phyloP scores from a whole-genome alignment of 495 filamentous ascomycete species.

The Hypoxylon trugodes region DNA sequence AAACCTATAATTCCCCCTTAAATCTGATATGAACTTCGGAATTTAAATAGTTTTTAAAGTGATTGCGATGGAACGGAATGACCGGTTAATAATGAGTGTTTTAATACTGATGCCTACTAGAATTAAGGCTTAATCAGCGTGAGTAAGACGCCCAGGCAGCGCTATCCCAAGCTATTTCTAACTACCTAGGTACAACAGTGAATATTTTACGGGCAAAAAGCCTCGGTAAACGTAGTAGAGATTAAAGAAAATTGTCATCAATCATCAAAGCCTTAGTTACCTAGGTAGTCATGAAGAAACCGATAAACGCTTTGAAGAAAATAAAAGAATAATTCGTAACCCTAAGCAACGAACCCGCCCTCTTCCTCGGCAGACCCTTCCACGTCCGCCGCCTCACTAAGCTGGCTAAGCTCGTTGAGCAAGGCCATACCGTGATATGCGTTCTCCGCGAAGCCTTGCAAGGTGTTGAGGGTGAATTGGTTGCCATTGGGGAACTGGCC shows the following conservation, averaged over 20 bases:
- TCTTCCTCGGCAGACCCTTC: too few relatives aligned
- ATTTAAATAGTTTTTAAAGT: background rate
- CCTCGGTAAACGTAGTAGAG: too few relatives aligned
- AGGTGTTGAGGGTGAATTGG: constrained; percentile 25
- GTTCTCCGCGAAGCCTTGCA: constrained; percentile 34
- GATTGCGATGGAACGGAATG: too few relatives aligned
- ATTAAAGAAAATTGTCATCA: too few relatives aligned
- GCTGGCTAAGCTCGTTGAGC: constrained; percentile 13
- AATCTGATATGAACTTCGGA: background rate
- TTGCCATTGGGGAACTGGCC: constrained; percentile 41
- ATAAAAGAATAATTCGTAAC: too few relatives aligned
- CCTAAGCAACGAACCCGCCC: too few relatives aligned
- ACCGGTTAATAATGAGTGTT: background rate
- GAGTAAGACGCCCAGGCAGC: too few relatives aligned
- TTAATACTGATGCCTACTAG: background rate
- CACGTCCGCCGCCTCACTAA: background rate
- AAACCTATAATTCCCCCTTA: constrained; percentile 27
- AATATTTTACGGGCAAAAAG: too few relatives aligned
- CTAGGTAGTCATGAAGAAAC: background rate
- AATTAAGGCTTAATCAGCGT: background rate
- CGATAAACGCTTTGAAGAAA: too few relatives aligned
- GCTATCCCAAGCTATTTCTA: too few relatives aligned
- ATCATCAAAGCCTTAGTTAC: too few relatives aligned
- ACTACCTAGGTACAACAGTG: too few relatives aligned
- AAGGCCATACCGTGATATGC: constrained; percentile 32